Base-by-base conservation (phyloP, 805 yeast genomes). In the Tetrapisispora phaffii region DNA sequence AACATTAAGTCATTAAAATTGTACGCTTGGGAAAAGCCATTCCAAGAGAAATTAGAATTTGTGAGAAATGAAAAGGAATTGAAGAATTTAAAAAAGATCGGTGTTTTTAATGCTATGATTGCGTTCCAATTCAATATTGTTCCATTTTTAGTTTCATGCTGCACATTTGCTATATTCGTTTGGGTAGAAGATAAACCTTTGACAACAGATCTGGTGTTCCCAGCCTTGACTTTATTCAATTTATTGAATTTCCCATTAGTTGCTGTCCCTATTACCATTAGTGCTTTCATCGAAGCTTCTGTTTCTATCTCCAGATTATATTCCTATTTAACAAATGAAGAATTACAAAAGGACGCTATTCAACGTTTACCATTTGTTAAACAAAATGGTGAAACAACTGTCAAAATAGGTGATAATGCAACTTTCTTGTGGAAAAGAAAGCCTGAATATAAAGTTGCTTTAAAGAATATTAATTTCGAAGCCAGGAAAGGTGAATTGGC, bases 1-100 rank as follows among this genome's bases (percentile, higher is more conserved):
- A 90, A 89, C 58, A 86, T 93, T 63, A 90, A 88, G 68, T 86
- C 96, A 12, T 72, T 93, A 61, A 93, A 93, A 63, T 73, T 94
- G 41, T 93, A 93, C 59, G 95, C 94, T 2, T 93, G 99, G 99
- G 99, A 93, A 67, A 68, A 62, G 28, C 95, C 97, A 3, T 88
- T 86, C 61, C 76, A 77, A 57, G 74, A 72, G 24, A 83, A 82
- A 55, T 71, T 94, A 47, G 77, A 77, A 51, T 68, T 79, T 57
- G 95, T 90, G 20, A 82, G 99, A 74, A 87, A 90, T 59, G 85
- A 85, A 39, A 80, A 82, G 55, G 96, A 89, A 65, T 75, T 89
- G 62, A 72, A 72, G 26, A 89, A 85, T 54, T 73, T 93, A 65
- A 78, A 74, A 53, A 77, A 70, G 54, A 82, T 87, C 70, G 89